Evolutionary conservation across 345 rosid genomes (phyloP), one percentile per base, ranked within the genome.

Genomic region (Mangifera indica): DNA sequence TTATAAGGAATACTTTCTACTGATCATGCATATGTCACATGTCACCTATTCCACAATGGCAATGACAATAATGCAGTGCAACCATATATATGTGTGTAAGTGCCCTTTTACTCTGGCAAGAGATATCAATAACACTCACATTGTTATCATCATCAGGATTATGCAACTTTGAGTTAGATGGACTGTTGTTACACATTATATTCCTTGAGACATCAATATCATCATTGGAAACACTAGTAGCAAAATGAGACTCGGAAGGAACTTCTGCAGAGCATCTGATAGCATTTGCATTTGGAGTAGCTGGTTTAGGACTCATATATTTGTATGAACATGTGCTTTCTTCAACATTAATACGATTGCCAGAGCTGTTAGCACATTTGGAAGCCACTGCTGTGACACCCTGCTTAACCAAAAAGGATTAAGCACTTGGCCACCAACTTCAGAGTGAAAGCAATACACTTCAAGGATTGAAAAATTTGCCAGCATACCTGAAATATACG

Each of bases 311-410:
- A 80, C 79, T 76, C 64, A 49, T 53, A 37, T 85, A 79, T 74
- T 86, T 86, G 84, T 75, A 61, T 44, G 97, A 87, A 80, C 88
- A 79, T 60, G 84, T 76, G 81, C 87, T 88, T 78, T 95, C 93
- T 84, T 91, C 93, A 80, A 83, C 61, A 78, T 84, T 87, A 66
- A 80, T 74, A 48, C 76, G 83, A 76, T 67, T 77, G 67, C 70
- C 76, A 64, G 77, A 81, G 67, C 80, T 81, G 78, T 53, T 72
- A 13, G 70, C 81, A 73, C 77, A 69, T 66, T 82, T 85, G 59
- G 84, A 80, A 60, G 72, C 59, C 42, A 34, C 59, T n/a, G 76
- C 63, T 10, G 77, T 71, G 7, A 61, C 46, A 78, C 76, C 85
- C 91, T 89, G 83, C 66, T 56, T 74, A 63, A 76, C 37, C 59